These are phyloP conservation scores for Podila verticillata DNA, from an alignment of 192 early-diverging fungal genomes.

Conservation along the genomic window DNA sequence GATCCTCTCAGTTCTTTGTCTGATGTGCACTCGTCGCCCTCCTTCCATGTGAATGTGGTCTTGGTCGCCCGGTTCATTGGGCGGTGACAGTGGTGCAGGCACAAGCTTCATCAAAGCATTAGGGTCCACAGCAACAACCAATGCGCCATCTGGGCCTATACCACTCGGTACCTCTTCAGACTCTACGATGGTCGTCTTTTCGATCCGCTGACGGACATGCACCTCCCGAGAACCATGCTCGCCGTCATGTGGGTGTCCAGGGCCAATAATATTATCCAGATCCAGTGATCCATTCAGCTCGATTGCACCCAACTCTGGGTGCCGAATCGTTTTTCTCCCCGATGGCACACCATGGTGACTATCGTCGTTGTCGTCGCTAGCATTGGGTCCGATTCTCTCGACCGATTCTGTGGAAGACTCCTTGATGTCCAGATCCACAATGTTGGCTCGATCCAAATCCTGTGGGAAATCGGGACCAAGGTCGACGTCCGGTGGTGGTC, in stretches of 20 bases:
- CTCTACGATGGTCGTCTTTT: background rate
- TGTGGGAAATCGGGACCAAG: conserved; percentile 13
- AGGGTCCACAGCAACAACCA: background rate
- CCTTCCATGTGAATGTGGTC: conserved; percentile 1
- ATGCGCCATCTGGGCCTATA: too few species aligned
- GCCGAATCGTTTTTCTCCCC: too few species aligned
- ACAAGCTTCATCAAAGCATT: background rate
- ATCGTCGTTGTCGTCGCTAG: background rate
- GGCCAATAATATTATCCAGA: background rate
- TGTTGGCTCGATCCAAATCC: conserved; percentile 7
- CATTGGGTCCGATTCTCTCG: conserved; percentile 11
- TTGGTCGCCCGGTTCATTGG: background rate
- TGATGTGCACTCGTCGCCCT: conserved; percentile 23
- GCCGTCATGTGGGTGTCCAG: background rate
- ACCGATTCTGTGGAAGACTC: conserved; percentile 18
- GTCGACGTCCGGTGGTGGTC: conserved; percentile 23
- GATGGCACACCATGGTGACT: background rate
- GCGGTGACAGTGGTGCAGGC: background rate
- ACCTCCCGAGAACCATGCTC: conserved; percentile 3
- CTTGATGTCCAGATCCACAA: conserved; percentile 44
- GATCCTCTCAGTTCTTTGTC: conserved; percentile 8
- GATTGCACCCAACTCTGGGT: background rate
- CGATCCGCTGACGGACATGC: conserved; percentile 3
- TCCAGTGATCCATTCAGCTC: background rate
- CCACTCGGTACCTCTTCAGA: background rate